Evolutionary conservation across 768 basidiomycete species (phyloP).

Genomic region (Omphalotus guepiniiformis): DNA sequence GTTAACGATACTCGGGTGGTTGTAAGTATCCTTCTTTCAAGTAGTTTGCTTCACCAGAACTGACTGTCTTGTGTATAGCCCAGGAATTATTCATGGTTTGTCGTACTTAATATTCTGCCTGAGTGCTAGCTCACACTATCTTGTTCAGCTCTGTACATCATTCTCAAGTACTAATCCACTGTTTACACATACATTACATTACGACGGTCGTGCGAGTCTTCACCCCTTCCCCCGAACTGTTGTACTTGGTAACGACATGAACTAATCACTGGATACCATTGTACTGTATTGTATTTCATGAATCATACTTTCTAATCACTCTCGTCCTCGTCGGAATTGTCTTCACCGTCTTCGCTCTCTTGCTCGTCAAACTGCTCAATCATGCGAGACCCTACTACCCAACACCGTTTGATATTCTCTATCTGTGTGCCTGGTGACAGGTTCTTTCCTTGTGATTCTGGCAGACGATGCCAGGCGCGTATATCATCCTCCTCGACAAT

Average conservation of each 20-base stretch:
- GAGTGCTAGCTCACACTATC: no score
- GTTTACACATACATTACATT: slow-evolving; percentile 11
- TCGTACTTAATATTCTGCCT: no score
- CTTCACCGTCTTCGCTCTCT: slow-evolving; percentile 41
- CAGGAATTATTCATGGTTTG: slow-evolving; percentile 70
- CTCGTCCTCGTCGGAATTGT: slow-evolving; percentile 10
- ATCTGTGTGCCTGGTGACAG: slow-evolving; percentile 32
- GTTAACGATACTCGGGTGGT: slow-evolving; percentile 74
- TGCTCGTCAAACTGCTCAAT: slow-evolving; percentile 81
- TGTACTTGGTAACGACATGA: no score
- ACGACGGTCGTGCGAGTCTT: slow-evolving; percentile 13
- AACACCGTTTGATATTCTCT: slow-evolving; percentile 63
- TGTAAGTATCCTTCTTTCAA: slow-evolving; percentile 42
- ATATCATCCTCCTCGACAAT: slow-evolving; percentile 89
- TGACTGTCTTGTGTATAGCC: no score
- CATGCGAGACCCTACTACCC: slow-evolving; percentile 68
- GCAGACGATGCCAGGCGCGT: slow-evolving; percentile 73
- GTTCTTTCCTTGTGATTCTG: slow-evolving; percentile 50
- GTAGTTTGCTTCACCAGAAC: no score
- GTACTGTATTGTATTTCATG: background rate
- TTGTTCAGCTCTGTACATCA: slow-evolving; percentile 68
- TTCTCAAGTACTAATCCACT: slow-evolving; percentile 61
- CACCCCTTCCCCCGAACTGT: slow-evolving; percentile 12
- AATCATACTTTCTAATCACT: no score
- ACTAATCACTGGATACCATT: background rate